These are phyloP conservation scores for Cadophora sp. DNA, from an alignment of 2,329 filamentous ascomycete species.

Conservation along the genomic window DNA sequence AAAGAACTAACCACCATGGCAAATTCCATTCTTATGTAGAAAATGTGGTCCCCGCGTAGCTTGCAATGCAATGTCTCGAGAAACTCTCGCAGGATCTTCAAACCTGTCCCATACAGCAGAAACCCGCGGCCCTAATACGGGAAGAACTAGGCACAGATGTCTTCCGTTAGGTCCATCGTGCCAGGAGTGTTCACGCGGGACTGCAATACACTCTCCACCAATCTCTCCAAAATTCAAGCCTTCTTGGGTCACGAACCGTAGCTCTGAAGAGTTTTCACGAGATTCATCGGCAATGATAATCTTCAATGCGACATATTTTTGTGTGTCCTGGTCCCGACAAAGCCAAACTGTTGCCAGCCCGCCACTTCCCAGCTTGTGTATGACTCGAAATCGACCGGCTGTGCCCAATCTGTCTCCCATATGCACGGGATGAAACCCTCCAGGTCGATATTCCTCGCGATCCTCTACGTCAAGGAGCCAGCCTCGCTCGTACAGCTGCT, in stretches of 20 bases:
- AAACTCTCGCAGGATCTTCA: not conserved
- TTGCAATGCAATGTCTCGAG: constrained; percentile 6
- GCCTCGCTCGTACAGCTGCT: not conserved
- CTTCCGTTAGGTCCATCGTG: constrained; percentile 1
- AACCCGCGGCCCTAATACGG: not conserved
- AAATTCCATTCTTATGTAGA: constrained; percentile 4
- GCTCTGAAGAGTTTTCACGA: not conserved
- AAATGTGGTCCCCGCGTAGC: not conserved
- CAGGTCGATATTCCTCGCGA: constrained; percentile 1
- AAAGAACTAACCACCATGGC: constrained; percentile 6
- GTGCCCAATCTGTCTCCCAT: not conserved
- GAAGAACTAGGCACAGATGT: not conserved
- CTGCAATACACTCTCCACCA: not conserved
- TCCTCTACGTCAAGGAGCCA: not conserved
- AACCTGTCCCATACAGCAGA: not conserved
- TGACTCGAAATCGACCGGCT: not conserved
- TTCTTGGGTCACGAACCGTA: not conserved
- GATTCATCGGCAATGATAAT: constrained; percentile 7
- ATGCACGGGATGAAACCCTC: not conserved
- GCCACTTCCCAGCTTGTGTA: constrained; percentile 2
- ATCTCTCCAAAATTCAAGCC: not conserved
- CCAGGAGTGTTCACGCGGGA: not conserved
- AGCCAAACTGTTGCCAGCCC: constrained; percentile 1
- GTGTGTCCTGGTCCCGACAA: constrained; percentile 1
- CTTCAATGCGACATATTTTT: constrained; percentile 1